A percentile compares a stretch with the other conserved stretches of the same genome.
These are phyloP conservation scores for Acer negundo DNA, from an alignment of 345 rosid genomes.

Conservation along the genomic window DNA sequence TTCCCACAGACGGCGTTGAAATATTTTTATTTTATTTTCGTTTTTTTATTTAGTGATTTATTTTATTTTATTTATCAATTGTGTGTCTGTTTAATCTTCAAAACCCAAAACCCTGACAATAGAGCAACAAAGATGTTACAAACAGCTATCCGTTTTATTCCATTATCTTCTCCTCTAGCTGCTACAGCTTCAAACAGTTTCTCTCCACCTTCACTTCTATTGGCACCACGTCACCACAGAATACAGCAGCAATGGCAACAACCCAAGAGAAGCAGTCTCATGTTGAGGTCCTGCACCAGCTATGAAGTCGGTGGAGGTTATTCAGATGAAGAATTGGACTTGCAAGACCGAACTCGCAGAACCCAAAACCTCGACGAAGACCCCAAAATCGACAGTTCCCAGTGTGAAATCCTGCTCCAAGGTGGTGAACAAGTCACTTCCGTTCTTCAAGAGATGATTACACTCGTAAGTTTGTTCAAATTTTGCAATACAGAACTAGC, in stretches of 20 bases:
- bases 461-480: slow-evolving; percentile 47
- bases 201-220: slow-evolving; percentile 10
- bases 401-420: slow-evolving; percentile 74
- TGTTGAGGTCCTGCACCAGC: slow-evolving; percentile 36
- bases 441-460: slow-evolving; percentile 85
- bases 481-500: too few relatives aligned
- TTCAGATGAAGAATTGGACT: slow-evolving; percentile 48
- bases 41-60: background rate
- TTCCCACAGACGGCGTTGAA: slow-evolving; percentile 55
- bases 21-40: too few relatives aligned
- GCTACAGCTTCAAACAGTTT: background rate
- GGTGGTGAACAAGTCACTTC: slow-evolving; percentile 97
- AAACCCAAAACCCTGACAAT: slow-evolving; percentile 28
- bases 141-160: slow-evolving; percentile 12
- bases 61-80: background rate
- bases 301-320: slow-evolving; percentile 78
- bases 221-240: slow-evolving; percentile 9
- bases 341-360: slow-evolving; percentile 22
- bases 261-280: slow-evolving; percentile 27
- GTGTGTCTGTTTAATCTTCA: background rate
- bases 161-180: slow-evolving; percentile 8
- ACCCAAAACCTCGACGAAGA: slow-evolving; percentile 29
- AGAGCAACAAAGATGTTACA: slow-evolving; percentile 31
- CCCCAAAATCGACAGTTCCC: slow-evolving; percentile 49
- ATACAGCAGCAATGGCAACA: slow-evolving; percentile 18